These are phyloP conservation scores for Pyrenochaeta sp. DNA, from an alignment of 2,329 filamentous ascomycete species.

Conservation along the genomic window DNA sequence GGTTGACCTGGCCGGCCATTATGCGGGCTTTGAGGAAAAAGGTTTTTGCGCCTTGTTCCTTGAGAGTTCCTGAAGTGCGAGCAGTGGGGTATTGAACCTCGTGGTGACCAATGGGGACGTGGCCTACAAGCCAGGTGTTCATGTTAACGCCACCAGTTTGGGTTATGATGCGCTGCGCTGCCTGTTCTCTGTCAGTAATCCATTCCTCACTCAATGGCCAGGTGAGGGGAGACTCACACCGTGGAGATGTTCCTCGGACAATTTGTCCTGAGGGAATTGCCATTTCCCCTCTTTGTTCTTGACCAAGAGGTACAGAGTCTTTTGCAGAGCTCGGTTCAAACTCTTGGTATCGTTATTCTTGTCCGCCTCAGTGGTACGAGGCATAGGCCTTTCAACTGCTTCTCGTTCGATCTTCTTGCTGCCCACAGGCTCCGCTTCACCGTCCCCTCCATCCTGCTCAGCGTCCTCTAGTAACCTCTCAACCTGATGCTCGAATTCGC, in stretches of 20 bases:
- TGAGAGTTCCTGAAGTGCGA: slow-evolving; percentile 23
- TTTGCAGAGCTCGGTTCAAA: slow-evolving; percentile 78
- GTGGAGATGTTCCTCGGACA: slow-evolving; percentile 80
- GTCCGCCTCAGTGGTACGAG: slow-evolving; percentile 81
- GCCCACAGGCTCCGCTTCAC: slow-evolving; percentile 44
- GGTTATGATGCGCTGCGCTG: slow-evolving; percentile 79
- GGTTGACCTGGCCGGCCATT: slow-evolving; percentile 92
- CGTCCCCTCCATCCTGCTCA: slow-evolving; percentile 60
- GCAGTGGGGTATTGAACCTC: slow-evolving; percentile 62
- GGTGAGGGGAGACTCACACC: slow-evolving; percentile 68
- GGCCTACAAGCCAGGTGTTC: slow-evolving; percentile 98
- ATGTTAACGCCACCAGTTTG: slow-evolving; percentile 88
- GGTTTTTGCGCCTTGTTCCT: slow-evolving; percentile 75
- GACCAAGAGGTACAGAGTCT: slow-evolving; percentile 88
- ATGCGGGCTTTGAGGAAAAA: slow-evolving; percentile 98
- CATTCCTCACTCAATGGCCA: not conserved
- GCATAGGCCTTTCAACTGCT: slow-evolving; percentile 73
- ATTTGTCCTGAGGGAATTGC: slow-evolving; percentile 78
- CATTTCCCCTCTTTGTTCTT: slow-evolving; percentile 74
- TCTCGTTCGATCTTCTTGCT: slow-evolving; percentile 60
- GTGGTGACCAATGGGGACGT: slow-evolving; percentile 84
- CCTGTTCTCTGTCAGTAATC: slow-evolving; percentile 60
- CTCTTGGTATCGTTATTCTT: slow-evolving; percentile 74
- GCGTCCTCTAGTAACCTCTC: slow-evolving; percentile 78
- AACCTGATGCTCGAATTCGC: slow-evolving; percentile 68